phyloP scores from a whole-genome alignment of 768 basidiomycete species.

The Trametes gibbosa region DNA sequence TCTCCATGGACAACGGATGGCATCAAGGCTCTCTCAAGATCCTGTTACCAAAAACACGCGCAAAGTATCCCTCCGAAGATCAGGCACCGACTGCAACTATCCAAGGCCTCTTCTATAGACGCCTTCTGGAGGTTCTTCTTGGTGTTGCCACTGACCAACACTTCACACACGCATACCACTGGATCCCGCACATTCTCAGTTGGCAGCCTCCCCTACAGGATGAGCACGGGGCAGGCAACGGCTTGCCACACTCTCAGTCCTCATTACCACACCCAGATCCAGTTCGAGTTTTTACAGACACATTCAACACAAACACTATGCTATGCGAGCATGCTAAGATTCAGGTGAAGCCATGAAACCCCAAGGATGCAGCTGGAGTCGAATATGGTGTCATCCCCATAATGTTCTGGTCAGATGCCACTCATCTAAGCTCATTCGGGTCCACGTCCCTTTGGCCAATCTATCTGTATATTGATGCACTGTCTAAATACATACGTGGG shows the following conservation, averaged over 20 bases:
- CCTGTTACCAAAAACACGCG: conserved; percentile 1
- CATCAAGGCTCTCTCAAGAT: not conserved
- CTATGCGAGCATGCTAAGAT: conserved; percentile 14
- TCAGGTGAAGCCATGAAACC: conserved; percentile 7
- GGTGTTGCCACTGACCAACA: not conserved
- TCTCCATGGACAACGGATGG: conserved; percentile 5
- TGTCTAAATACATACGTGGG: conserved; percentile 39
- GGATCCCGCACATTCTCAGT: not conserved
- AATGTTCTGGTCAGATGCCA: conserved; percentile 30
- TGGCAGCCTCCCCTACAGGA: not conserved
- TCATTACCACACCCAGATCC: not conserved
- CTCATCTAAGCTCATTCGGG: conserved; percentile 28
- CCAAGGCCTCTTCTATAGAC: not conserved
- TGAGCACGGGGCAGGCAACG: too few species aligned
- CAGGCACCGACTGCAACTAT: not conserved
- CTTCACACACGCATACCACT: not conserved
- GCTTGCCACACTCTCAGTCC: too few species aligned
- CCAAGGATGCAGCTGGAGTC: not conserved
- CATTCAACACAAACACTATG: conserved; percentile 15
- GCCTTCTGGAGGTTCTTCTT: not conserved
- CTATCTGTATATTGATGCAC: conserved; percentile 39
- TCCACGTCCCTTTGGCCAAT: conserved; percentile 36
- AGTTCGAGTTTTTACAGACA: conserved; percentile 14
- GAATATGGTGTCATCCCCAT: conserved; percentile 10
- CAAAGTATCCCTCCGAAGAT: not conserved